Evolutionary conservation across 1,139 yeast species (phyloP), one percentile per base, ranked within the genome.

Genomic region (Geotrichum europaeum): DNA sequence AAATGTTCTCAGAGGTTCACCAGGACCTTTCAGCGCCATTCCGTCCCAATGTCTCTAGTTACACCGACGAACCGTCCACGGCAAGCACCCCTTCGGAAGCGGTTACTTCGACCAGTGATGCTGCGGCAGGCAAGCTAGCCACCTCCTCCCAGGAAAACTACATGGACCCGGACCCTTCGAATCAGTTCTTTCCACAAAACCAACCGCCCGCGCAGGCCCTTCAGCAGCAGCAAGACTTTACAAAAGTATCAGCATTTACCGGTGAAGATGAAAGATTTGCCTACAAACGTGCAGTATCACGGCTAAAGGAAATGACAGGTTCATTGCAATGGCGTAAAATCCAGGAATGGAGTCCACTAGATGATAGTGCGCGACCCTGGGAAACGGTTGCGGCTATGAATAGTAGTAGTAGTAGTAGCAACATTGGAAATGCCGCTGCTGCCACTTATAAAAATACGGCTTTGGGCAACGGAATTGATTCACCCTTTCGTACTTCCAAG

Each of bases 191-290:
- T 52, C 58, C 58, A 7, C 47, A 40, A 18, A 40, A 40, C 13
- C 22, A 40, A n/a, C 49, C 56, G 20, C 47, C 49, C 1, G 43
- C 53, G 5, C 51, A 32, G 13, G 36, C 53, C 2, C 49, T 55
- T 3, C 49, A 58, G 45, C 32, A 56, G 55, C 52, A 53, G 55
- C 60, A 62, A 10, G 79, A 83, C 67, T 84, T 79, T 67, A 77
- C 81, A 22, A 78, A 84, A 57, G 70, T 80, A 15, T 76, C 77
- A 22, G 85, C 85, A 2, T 87, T 86, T 66, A 86, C 90, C 0
- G 92, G 94, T 34, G 91, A 86, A 67, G 92, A 87, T 71, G 92
- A 87, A 69, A 81, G 80, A 72, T 86, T 87, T 74, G 91, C 94
- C 2, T 86, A 82, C 68, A 84, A 84, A 65, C 73, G 92, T 65